phyloP scores from a whole-genome alignment of 768 basidiomycete species.

The Pseudohyphozyma bogoriensis region DNA sequence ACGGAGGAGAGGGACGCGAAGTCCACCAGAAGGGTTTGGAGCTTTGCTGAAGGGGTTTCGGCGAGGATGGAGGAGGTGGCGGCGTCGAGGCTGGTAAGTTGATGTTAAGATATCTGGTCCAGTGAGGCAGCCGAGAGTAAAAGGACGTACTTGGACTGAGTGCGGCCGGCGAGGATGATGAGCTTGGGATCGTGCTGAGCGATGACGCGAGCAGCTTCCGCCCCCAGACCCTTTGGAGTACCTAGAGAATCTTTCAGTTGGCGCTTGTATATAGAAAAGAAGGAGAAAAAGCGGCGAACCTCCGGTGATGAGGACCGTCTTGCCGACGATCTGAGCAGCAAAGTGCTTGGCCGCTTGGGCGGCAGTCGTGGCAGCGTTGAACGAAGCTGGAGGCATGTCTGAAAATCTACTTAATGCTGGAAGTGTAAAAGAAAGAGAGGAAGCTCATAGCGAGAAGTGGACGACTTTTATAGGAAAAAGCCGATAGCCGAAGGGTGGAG shows the following conservation, averaged over 20 bases:
- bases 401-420: no score
- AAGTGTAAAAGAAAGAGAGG: no score
- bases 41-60: slow-evolving; percentile 12
- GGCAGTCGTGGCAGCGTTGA: slow-evolving; percentile 8
- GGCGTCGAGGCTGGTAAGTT: slow-evolving; percentile 6
- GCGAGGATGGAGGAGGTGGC: slow-evolving; percentile 6
- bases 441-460: no score
- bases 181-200: neutral
- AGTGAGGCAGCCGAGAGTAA: no score
- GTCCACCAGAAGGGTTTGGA: slow-evolving; percentile 13
- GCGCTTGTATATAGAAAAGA: neutral
- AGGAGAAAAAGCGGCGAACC: neutral
- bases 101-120: no score
- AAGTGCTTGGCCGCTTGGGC: slow-evolving; percentile 4
- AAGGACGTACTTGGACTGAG: slow-evolving; percentile 1
- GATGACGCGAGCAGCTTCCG: slow-evolving; percentile 1
- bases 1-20: slow-evolving; percentile 6
- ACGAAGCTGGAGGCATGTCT: no score
- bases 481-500: no score
- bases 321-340: neutral
- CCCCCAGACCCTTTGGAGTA: slow-evolving; percentile 4
- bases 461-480: neutral
- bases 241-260: no score
- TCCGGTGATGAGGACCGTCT: slow-evolving; percentile 6
- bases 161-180: slow-evolving; percentile 8